Evolutionary conservation across 768 basidiomycete genomes (phyloP), one percentile per base, ranked within the genome.

Genomic region (Pleurotus tuber-regium): DNA sequence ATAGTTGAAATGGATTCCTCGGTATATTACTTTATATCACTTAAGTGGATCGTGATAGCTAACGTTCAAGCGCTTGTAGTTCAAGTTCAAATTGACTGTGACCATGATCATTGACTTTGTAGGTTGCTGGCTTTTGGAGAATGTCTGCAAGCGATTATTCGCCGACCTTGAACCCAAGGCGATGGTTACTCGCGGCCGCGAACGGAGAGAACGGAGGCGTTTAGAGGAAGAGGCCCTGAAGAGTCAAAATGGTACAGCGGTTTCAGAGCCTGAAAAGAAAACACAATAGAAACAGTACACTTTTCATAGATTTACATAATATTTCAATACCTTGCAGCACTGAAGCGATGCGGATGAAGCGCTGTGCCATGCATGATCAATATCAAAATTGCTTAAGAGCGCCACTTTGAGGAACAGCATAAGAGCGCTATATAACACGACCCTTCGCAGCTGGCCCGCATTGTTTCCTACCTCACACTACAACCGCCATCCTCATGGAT

Each of bases 61-160:
- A 39, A 50, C 16, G 1, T 18, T 24, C 10, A 38, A 33, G 21
- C 31, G 26, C 18, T 1, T 50, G 1, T 54, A 96, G 92, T 99
- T 99, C 81, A 90, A 87, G 65, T 47, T 87, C 60, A 79, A 77
- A 52, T 67, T 99, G 55, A 93, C 92, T 0, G 56, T 71, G 8
- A 76, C 83, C 38, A 99, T 99, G 97, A 60, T 89, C 24, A 65
- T 85, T 43, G 97, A 99, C 69, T 97, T 97, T 57, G 80, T 67
- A 4, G 92, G 91, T 0, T 98, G 95, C 62, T 98, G 82, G 80
- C 59, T 85, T 41, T 78, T 97, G 42, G 95, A 99, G 65, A 76
- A 76, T 43, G 64, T 73, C 5, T 94, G 93, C 76, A 98, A 98
- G 67, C 70, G 76, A 42, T 65, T 95, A 24, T 96, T 98, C 66